Base-by-base conservation (phyloP, 1,284 basidiomycete genomes). In the Pholiota adiposa region DNA sequence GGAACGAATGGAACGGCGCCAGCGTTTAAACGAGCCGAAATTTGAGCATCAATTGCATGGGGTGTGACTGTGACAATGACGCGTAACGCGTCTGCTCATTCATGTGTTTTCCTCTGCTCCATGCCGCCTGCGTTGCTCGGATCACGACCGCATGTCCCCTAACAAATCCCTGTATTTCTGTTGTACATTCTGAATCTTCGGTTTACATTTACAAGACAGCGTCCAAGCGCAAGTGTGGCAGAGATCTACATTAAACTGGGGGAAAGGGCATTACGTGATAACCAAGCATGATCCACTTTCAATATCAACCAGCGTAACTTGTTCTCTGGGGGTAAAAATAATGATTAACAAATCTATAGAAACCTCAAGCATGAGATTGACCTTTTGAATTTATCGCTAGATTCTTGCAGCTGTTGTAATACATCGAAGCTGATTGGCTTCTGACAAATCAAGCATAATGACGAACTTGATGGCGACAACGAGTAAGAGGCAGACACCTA, bases 401-500 rank as follows among this genome's bases (percentile, higher is more conserved):
- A 62, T 43, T 60, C 43, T 41, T 59, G 76, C 31, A 79, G 75
- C 58, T 81, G 76, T 66, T 83, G 63, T 16, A 66, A 44, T 5
- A 64, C 19, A 25, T 56, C 56, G 8, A 63, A 41, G 23, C 64
- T 55, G 34, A 64, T 50, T 34, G 64, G 63, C 51, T 56, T 58
- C 51, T 63, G 61, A 64, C 79, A 86, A 40, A 87, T 78, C 52
- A 87, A 72, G 64, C 84, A 86, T 49, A 85, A 69, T 3, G 84
- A 78, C 46, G 82, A 83, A 70, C 78, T 81, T n/a, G 86, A 85
- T 14, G 86, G 86, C n/a, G 82, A 78, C 34, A 89, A 77, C 16
- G 78, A 79, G 67, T 89, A 88, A 0, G 85, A 84, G 3, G 85
- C 84, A 44, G 80, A 70, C 38, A 88, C 75, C 87, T 88, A 68